Evolutionary conservation across 2,329 filamentous ascomycete genomes (phyloP), one percentile per base, ranked within the genome.

Genomic region (Emergomyces orientalis): DNA sequence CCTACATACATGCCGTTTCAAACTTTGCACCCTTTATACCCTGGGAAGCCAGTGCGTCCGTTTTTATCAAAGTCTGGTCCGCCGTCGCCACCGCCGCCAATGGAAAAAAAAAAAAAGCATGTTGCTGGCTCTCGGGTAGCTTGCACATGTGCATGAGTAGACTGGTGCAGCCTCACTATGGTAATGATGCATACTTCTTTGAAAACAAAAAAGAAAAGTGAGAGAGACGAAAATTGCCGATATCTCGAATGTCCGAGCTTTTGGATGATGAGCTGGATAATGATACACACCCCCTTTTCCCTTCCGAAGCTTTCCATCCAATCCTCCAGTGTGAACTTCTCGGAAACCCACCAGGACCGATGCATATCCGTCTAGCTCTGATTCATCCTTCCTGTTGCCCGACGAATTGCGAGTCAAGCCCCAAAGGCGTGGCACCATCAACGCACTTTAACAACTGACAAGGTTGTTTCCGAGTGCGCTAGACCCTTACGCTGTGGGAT

Each of bases 371-470:
- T 17, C 54, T n/a, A 5, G 22, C 39, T 43, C 56, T n/a, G 34
- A 11, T 45, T 45, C 56, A 45, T 45, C 17, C 32, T 45, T 17
- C 41, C 30, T 59, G 56, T 25, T 57, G 37, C 55, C 56, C 47
- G 56, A 32, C 56, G 56, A 45, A 59, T 30, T 47, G 41, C 14
- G 56, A 45, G 22, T 59, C 39, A 45, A 39, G 56, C 39, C 39
- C 22, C 39, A 34, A 59, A 59, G 39, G 39, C 56, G 56, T 59
- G 56, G 56, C 56, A 59, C 56, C 56, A 59, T 59, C 56, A 45
- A 59, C 27, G 56, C 56, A 47, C 22, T 59, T 39, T 47, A 25
- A 45, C 39, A 59, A 30, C 37, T 45, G 39, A 59, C 56, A 59
- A 45, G 39, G 41, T 47, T 43, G 27, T 47, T 45, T 59, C 39